These are phyloP conservation scores for Panaeolus papilionaceus DNA, from an alignment of 768 basidiomycete species.

Conservation along the genomic window DNA sequence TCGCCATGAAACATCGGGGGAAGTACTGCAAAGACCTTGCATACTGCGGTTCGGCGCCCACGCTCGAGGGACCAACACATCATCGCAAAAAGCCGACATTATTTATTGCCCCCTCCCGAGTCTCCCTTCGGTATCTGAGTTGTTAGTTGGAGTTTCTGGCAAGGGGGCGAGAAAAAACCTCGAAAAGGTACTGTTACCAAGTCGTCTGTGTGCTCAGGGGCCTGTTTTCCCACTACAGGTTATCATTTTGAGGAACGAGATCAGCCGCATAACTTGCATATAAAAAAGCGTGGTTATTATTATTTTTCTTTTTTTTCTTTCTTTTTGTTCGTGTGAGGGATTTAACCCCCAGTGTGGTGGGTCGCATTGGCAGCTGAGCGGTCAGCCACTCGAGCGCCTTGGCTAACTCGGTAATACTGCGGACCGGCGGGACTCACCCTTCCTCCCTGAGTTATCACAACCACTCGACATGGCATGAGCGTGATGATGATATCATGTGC, in stretches of 20 bases:
- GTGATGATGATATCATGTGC: slow-evolving; percentile 12
- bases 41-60: slow-evolving; percentile 3
- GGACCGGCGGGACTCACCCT: background rate
- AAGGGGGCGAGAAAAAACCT: background rate
- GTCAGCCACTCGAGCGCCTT: background rate
- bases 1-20: background rate
- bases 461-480: background rate
- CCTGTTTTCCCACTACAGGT: too few relatives aligned
- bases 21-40: background rate
- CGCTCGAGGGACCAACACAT: background rate
- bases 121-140: background rate
- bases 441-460: background rate
- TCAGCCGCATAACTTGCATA: background rate
- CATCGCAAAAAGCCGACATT: slow-evolving; percentile 1
- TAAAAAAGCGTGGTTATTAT: background rate
- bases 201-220: too few relatives aligned
- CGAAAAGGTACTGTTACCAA: background rate
- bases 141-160: background rate
- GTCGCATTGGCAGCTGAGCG: background rate
- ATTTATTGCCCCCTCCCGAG: slow-evolving; percentile 13
- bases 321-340: too few relatives aligned
- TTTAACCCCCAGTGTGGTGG: background rate
- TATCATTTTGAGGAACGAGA: background rate
- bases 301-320: too few relatives aligned
- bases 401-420: background rate